Evolutionary conservation across 2,329 filamentous ascomycete species (phyloP).

Genomic region (Cladosporium oxysporum): DNA sequence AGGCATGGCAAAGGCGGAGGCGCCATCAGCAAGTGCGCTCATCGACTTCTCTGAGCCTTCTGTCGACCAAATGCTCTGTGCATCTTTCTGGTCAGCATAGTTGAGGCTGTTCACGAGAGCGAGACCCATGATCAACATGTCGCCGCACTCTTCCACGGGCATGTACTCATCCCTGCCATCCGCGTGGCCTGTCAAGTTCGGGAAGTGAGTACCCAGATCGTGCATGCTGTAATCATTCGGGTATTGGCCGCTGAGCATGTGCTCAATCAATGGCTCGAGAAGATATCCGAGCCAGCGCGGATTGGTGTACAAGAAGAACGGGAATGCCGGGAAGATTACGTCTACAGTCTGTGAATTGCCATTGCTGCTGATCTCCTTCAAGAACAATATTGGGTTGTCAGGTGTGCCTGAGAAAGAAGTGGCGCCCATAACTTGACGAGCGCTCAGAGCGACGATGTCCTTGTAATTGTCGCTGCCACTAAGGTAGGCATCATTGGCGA

Average conservation of each 20-base stretch:
- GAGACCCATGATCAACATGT: slow-evolving; percentile 67
- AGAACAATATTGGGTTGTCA: slow-evolving; percentile 74
- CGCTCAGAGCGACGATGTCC: slow-evolving; percentile 60
- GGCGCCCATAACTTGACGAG: slow-evolving; percentile 75
- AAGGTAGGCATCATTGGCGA: slow-evolving; percentile 69
- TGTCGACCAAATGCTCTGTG: slow-evolving; percentile 61
- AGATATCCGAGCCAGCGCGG: slow-evolving; percentile 78
- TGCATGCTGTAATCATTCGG: slow-evolving; percentile 81
- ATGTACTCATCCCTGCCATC: slow-evolving; percentile 72
- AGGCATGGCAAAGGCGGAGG: slow-evolving; percentile 51
- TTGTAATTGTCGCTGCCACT: slow-evolving; percentile 66
- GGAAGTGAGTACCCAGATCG: slow-evolving; percentile 71
- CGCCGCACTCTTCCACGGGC: slow-evolving; percentile 76
- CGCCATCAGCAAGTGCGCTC: slow-evolving; percentile 34
- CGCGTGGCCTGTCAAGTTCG: slow-evolving; percentile 74
- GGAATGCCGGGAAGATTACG: slow-evolving; percentile 83
- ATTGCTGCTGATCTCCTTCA: slow-evolving; percentile 79
- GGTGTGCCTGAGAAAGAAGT: slow-evolving; percentile 63
- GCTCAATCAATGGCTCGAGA: slow-evolving; percentile 76
- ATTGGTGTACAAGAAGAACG: slow-evolving; percentile 84
- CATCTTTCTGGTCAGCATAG: slow-evolving; percentile 58
- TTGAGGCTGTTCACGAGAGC: slow-evolving; percentile 73
- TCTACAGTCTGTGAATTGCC: slow-evolving; percentile 85
- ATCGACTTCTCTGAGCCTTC: slow-evolving; percentile 37
- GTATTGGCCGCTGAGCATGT: slow-evolving; percentile 80